Evolutionary conservation across 257 asterid genomes (phyloP).

Genomic region (Solanum chaucha): DNA sequence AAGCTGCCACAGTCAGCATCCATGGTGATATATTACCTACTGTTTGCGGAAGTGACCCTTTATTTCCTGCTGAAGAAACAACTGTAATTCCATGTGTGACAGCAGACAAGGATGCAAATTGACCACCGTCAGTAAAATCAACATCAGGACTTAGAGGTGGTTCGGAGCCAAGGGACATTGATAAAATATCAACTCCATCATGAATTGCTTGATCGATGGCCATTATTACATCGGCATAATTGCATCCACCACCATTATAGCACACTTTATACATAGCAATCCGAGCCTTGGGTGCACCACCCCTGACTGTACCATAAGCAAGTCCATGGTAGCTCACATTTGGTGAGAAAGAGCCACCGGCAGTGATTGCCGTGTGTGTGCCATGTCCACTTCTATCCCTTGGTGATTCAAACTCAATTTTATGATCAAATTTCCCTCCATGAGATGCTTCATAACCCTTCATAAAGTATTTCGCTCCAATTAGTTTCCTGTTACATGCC

Average conservation of each 20-base stretch:
- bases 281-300: slow-evolving; percentile 34
- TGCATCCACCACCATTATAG: not conserved
- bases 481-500: slow-evolving; percentile 26
- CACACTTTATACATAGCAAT: slow-evolving; percentile 25
- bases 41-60: slow-evolving; percentile 18
- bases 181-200: slow-evolving; percentile 33
- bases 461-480: slow-evolving; percentile 31
- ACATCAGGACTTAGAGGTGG: slow-evolving; percentile 7
- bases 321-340: slow-evolving; percentile 16
- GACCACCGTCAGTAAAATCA: not conserved
- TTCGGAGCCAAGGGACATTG: slow-evolving; percentile 10
- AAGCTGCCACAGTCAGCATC: slow-evolving; percentile 31
- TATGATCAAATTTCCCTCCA: not conserved
- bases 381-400: slow-evolving; percentile 25
- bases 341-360: slow-evolving; percentile 4
- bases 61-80: slow-evolving; percentile 27
- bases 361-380: slow-evolving; percentile 16
- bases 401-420: slow-evolving; percentile 16
- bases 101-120: slow-evolving; percentile 27
- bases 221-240: slow-evolving; percentile 10
- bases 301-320: slow-evolving; percentile 20
- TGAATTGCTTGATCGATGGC: slow-evolving; percentile 34
- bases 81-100: slow-evolving; percentile 21
- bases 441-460: slow-evolving; percentile 3
- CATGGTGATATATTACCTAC: slow-evolving; percentile 22